Evolutionary conservation across 352 stramenopile species (phyloP).

Genomic region (Pythium coloratum): DNA sequence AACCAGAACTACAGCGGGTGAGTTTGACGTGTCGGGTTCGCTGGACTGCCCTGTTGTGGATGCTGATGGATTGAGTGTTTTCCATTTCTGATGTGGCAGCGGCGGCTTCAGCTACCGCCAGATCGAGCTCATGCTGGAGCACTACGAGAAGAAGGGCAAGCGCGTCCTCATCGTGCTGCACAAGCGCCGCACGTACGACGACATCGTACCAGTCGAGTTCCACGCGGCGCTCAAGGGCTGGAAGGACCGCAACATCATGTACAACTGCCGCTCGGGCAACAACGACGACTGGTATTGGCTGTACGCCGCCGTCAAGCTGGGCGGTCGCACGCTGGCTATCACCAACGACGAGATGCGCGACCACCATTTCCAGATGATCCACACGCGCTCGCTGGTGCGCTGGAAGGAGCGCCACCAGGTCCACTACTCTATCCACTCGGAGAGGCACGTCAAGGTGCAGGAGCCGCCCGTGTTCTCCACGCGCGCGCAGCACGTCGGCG

Average conservation of each 20-base stretch:
- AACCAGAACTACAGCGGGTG: constrained; percentile 95
- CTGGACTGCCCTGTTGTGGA: not conserved
- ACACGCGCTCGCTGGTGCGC: constrained; percentile 91
- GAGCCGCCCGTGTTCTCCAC: constrained; percentile 66
- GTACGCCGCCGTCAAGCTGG: constrained; percentile 91
- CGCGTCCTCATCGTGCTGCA: constrained; percentile 95
- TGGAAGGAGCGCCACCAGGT: constrained; percentile 98
- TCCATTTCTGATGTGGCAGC: constrained; percentile 26
- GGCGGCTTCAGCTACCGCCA: constrained; percentile 95
- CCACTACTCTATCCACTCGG: constrained; percentile 80
- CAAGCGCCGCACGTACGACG: constrained; percentile 91
- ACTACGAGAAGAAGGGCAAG: constrained; percentile 88
- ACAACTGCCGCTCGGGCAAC: constrained; percentile 92
- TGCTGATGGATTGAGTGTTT: not conserved
- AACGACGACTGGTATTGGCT: constrained; percentile 99
- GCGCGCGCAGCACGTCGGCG: constrained; percentile 53
- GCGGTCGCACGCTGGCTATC: constrained; percentile 84
- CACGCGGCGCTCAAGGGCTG: constrained; percentile 75
- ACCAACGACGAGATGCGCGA: constrained; percentile 99
- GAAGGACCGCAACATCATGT: constrained; percentile 80
- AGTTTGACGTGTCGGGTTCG: constrained; percentile 1
- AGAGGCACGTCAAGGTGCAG: constrained; percentile 39
- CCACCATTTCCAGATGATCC: constrained; percentile 99
- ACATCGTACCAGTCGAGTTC: constrained; percentile 81
- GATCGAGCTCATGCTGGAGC: constrained; percentile 92